A percentile compares a stretch with the other conserved stretches of the same genome.
Conservation (phyloP, 495 filamentous ascomycete species). For the Xylaria scruposa region DNA sequence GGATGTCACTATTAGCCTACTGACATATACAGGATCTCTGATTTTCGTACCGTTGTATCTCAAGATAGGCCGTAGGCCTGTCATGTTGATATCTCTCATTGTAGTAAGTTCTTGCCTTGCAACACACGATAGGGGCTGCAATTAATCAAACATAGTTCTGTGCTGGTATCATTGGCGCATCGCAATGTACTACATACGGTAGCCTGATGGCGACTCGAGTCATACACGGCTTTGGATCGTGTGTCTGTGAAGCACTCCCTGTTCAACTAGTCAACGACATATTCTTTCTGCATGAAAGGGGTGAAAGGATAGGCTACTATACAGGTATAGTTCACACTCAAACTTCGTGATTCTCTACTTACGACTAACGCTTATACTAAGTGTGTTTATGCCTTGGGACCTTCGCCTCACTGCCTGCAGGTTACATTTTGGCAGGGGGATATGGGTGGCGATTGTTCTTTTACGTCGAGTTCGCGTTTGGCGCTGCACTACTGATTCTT, state of each 20-base stretch:
- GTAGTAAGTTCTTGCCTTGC: constrained; percentile 42
- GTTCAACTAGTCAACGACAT: constrained; percentile 72
- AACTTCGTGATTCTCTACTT: background rate
- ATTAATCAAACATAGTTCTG: constrained; percentile 50
- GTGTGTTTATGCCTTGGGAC: constrained; percentile 67
- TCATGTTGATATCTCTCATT: constrained; percentile 62
- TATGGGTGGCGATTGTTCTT: constrained; percentile 70
- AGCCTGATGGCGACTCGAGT: constrained; percentile 63
- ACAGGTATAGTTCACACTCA: constrained; percentile 48
- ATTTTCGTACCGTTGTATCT: constrained; percentile 66
- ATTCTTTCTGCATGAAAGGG: constrained; percentile 69
- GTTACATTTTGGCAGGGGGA: constrained; percentile 68
- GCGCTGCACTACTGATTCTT: constrained; percentile 58
- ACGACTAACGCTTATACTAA: constrained; percentile 23
- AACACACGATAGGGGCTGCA: background rate
- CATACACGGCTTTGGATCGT: constrained; percentile 63
- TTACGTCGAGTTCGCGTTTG: constrained; percentile 69
- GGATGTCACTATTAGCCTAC: background rate
- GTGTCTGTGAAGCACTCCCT: constrained; percentile 67
- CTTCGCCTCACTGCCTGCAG: constrained; percentile 64
- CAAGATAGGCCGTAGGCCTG: constrained; percentile 65
- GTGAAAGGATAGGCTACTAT: constrained; percentile 64
- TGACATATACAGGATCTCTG: constrained; percentile 52
- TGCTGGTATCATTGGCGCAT: constrained; percentile 63
- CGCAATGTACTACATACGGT: constrained; percentile 56